Evolutionary conservation across 2,329 filamentous ascomycete genomes (phyloP).

Genomic region (Neofusicoccum laricinum): DNA sequence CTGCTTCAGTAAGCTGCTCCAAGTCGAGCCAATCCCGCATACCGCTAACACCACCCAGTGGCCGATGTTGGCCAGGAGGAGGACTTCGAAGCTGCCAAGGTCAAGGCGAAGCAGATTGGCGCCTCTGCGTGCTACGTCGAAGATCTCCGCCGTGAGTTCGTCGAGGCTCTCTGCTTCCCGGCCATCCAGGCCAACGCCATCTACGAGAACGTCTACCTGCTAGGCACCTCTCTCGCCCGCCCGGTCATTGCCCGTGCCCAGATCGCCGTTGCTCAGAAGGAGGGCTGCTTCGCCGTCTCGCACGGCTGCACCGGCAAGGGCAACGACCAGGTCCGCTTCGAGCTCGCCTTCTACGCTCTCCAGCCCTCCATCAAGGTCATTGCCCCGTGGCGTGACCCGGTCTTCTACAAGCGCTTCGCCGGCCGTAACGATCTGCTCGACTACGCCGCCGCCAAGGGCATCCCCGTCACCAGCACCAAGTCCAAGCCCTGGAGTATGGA

Average conservation of each 20-base stretch:
- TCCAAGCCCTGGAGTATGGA: constrained; percentile 68
- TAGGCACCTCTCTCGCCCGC: constrained; percentile 62
- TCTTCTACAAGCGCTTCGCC: constrained; percentile 68
- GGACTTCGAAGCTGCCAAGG: constrained; percentile 69
- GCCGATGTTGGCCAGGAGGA: constrained; percentile 60
- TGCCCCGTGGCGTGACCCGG: constrained; percentile 69
- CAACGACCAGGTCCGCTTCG: constrained; percentile 65
- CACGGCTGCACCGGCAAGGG: constrained; percentile 49
- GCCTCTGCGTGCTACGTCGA: constrained; percentile 61
- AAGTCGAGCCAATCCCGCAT: neutral
- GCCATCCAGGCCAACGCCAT: constrained; percentile 68
- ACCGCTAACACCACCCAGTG: constrained; percentile 21
- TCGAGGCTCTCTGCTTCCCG: constrained; percentile 77
- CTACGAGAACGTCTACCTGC: constrained; percentile 61
- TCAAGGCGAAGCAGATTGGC: constrained; percentile 69
- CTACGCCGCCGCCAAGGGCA: constrained; percentile 64
- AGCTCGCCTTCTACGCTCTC: constrained; percentile 60
- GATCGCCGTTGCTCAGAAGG: constrained; percentile 62
- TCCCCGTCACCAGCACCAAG: constrained; percentile 71
- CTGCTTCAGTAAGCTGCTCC: constrained; percentile 62
- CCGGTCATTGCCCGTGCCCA: constrained; percentile 68
- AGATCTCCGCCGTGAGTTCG: constrained; percentile 71
- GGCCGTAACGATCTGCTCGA: constrained; percentile 71
- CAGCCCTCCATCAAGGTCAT: constrained; percentile 68
- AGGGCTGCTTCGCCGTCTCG: constrained; percentile 54